Evolutionary conservation across 345 rosid species (phyloP).

Genomic region (Rhodamnia rubescens): DNA sequence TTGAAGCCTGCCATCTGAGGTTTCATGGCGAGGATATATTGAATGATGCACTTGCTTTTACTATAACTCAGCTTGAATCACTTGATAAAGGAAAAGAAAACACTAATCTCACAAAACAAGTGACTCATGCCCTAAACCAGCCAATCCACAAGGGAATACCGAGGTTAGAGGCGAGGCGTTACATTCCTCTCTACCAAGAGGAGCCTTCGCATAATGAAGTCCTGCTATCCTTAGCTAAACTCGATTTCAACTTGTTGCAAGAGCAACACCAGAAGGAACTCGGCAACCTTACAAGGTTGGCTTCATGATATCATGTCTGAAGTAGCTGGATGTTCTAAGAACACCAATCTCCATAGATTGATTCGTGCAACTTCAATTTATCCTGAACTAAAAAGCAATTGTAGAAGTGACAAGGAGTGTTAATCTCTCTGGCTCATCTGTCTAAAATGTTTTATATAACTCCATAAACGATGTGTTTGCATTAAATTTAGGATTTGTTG

Average conservation of each 20-base stretch:
- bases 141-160: background rate
- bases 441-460: no score
- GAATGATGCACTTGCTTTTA: conserved; percentile 19
- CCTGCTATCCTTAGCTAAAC: background rate
- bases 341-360: background rate
- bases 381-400: no score
- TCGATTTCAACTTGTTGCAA: background rate
- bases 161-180: background rate
- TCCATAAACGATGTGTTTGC: background rate
- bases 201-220: background rate
- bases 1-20: conserved; percentile 21
- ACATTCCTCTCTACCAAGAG: background rate
- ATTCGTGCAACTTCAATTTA: no score
- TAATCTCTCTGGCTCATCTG: background rate
- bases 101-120: background rate
- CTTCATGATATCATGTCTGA: background rate
- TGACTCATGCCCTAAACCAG: background rate
- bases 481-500: background rate
- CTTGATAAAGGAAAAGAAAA: background rate
- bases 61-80: conserved; percentile 7
- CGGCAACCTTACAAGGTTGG: background rate
- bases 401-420: background rate
- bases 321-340: background rate
- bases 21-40: conserved; percentile 17
- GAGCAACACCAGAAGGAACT: background rate